Evolutionary conservation across 2,329 filamentous ascomycete species (phyloP).

Genomic region (Paramyrothecium roridum): DNA sequence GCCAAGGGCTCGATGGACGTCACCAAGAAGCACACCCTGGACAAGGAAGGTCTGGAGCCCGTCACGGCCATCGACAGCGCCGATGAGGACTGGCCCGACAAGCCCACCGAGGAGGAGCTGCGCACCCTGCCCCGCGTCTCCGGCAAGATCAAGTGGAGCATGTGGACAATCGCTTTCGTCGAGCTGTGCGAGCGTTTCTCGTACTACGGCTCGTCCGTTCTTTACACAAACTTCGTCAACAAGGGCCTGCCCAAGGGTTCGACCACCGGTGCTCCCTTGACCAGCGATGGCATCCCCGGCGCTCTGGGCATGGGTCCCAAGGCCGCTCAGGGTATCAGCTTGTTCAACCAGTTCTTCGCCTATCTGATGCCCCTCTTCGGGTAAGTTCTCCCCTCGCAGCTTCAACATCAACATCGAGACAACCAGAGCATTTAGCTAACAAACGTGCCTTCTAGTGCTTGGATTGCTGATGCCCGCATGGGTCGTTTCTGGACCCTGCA

Average conservation of each 20-base stretch:
- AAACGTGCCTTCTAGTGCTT: slow-evolving; percentile 31
- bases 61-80: slow-evolving; percentile 18
- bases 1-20: slow-evolving; percentile 25
- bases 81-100: slow-evolving; percentile 25
- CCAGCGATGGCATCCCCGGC: slow-evolving; percentile 35
- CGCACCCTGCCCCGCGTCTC: slow-evolving; percentile 60
- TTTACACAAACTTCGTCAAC: slow-evolving; percentile 67
- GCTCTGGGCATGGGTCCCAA: slow-evolving; percentile 58
- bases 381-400: slow-evolving; percentile 27
- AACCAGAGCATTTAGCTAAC: too few species aligned
- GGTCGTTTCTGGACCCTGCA: slow-evolving; percentile 74
- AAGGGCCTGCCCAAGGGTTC: slow-evolving; percentile 51
- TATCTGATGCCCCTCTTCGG: slow-evolving; percentile 58
- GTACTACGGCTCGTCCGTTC: slow-evolving; percentile 69
- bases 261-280: slow-evolving; percentile 45
- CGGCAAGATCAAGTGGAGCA: slow-evolving; percentile 60
- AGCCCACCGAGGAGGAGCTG: slow-evolving; percentile 61
- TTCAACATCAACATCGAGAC: too few species aligned
- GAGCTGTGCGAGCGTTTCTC: slow-evolving; percentile 76
- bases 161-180: slow-evolving; percentile 69
- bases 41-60: slow-evolving; percentile 16
- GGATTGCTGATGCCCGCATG: slow-evolving; percentile 65
- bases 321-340: slow-evolving; percentile 44
- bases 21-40: slow-evolving; percentile 12
- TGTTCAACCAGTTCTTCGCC: slow-evolving; percentile 61